Evolutionary conservation across 2,329 filamentous ascomycete species (phyloP).

Genomic region (Aureobasidium sp.): DNA sequence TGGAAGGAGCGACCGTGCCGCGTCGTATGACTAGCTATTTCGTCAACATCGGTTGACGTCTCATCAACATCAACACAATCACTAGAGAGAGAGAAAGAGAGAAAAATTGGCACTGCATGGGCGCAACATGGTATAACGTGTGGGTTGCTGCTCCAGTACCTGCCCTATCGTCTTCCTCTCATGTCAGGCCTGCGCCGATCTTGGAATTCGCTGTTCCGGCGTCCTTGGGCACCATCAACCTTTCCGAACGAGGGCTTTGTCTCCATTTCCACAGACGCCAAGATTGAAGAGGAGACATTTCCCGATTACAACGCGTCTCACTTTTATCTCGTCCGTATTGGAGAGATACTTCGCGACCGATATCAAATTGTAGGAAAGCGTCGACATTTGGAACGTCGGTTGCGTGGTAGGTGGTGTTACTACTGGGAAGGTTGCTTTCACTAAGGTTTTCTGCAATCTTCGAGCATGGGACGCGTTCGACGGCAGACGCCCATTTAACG

Average conservation of each 20-base stretch:
- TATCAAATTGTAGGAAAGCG: conserved; percentile 23
- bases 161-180: too few relatives aligned
- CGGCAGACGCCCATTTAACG: background rate
- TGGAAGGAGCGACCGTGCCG: too few relatives aligned
- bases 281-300: conserved; percentile 20
- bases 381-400: conserved; percentile 36
- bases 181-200: background rate
- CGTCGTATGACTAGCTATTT: too few relatives aligned
- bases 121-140: too few relatives aligned
- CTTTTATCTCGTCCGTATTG: conserved; percentile 30
- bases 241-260: background rate
- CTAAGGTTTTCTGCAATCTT: background rate
- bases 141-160: too few relatives aligned
- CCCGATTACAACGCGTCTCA: conserved; percentile 18
- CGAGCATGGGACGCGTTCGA: background rate
- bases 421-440: background rate
- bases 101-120: too few relatives aligned
- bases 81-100: too few relatives aligned
- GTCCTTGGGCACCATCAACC: background rate
- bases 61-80: too few relatives aligned
- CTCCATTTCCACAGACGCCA: background rate
- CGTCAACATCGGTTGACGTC: too few relatives aligned
- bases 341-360: conserved; percentile 25
- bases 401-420: conserved; percentile 24
- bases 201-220: background rate